Percentiles rank a stretch among this genome's conserved stretches.
Conservation (phyloP, 768 basidiomycete genomes). For the Naganishia friedmannii region DNA sequence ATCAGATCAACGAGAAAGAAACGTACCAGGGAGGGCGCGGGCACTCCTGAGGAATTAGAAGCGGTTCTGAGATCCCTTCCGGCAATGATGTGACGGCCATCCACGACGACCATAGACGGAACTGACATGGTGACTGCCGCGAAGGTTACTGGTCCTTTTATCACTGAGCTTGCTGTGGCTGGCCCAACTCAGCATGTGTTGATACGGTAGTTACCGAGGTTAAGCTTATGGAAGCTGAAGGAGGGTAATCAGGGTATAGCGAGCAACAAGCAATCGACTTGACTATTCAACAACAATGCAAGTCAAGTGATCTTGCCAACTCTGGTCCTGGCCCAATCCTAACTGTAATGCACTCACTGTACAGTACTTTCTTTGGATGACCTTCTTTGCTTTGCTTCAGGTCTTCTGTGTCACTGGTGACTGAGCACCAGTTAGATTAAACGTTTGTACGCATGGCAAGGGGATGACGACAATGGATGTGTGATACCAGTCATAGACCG, state of each 20-base stretch:
- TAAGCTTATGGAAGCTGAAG: too few relatives aligned
- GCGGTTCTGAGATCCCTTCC: conserved; percentile 21
- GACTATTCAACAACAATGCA: too few relatives aligned
- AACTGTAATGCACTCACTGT: too few relatives aligned
- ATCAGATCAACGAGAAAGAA: neutral
- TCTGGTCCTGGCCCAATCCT: neutral
- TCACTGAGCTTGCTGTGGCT: neutral
- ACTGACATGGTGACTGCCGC: conserved; percentile 9
- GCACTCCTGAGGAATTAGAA: conserved; percentile 13
- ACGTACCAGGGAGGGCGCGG: conserved; percentile 8
- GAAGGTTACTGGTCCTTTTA: neutral
- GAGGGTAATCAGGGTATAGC: too few relatives aligned
- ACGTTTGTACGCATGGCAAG: neutral
- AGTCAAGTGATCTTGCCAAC: neutral
- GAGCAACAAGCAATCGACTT: neutral
- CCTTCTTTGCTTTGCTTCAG: too few relatives aligned
- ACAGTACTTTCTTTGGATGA: too few relatives aligned
- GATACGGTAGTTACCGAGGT: too few relatives aligned
- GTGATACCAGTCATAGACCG: neutral
- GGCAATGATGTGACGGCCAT: conserved; percentile 19
- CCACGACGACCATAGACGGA: conserved; percentile 22
- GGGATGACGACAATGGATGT: neutral
- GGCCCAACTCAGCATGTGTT: too few relatives aligned
- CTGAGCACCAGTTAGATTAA: neutral
- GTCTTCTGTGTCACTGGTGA: too few relatives aligned